A percentile compares a stretch with the other conserved stretches of the same genome.
Evolutionary conservation across 2,329 filamentous ascomycete genomes (phyloP).

Genomic region (Nemania serpens): DNA sequence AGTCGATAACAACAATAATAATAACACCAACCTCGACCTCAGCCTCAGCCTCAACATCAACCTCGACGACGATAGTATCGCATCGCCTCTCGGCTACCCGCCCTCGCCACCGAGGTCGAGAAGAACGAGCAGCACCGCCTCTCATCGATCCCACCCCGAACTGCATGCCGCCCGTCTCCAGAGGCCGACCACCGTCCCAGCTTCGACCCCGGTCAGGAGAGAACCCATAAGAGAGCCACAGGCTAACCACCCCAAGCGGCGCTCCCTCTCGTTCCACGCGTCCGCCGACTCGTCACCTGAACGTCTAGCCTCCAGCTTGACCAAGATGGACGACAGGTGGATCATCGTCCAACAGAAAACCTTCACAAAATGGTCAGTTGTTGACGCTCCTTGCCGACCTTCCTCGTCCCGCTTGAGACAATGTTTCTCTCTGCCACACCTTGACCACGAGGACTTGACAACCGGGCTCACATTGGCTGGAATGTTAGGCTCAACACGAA

Average conservation of each 20-base stretch:
- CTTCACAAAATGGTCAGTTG: slow-evolving; percentile 89
- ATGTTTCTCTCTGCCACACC: slow-evolving; percentile 19
- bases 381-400: slow-evolving; percentile 3
- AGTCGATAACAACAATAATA: not conserved
- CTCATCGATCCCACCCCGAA: slow-evolving; percentile 38
- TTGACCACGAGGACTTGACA: slow-evolving; percentile 20
- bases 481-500: slow-evolving; percentile 88
- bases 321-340: slow-evolving; percentile 71
- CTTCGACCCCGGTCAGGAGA: slow-evolving; percentile 37
- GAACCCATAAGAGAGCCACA: slow-evolving; percentile 38
- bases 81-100: not conserved
- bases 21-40: slow-evolving; percentile 9
- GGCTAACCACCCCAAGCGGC: slow-evolving; percentile 43
- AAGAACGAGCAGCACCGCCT: slow-evolving; percentile 30
- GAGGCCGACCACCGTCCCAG: slow-evolving; percentile 47
- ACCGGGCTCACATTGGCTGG: slow-evolving; percentile 23
- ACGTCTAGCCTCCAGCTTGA: slow-evolving; percentile 47
- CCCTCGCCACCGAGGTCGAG: slow-evolving; percentile 21
- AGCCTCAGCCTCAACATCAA: not conserved
- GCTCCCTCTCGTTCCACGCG: slow-evolving; percentile 46
- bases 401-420: slow-evolving; percentile 22
- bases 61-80: not conserved
- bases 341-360: slow-evolving; percentile 94
- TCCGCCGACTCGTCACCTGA: slow-evolving; percentile 56
- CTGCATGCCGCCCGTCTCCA: slow-evolving; percentile 55